phyloP scores from a whole-genome alignment of 2,329 filamentous ascomycete species.

The Fusarium duplospermum region DNA sequence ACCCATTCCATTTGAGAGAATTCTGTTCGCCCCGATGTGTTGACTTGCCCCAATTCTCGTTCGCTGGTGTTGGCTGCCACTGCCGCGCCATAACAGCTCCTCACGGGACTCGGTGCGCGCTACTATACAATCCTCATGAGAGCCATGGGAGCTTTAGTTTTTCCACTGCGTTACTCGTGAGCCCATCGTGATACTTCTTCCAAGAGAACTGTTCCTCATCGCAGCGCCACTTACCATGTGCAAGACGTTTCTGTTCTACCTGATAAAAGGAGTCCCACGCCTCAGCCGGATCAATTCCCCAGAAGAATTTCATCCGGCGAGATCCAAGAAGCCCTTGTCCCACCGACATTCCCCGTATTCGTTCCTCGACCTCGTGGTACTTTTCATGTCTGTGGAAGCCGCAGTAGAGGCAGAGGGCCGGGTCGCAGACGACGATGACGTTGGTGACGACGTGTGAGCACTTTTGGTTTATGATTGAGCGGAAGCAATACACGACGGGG shows the following conservation, averaged over 20 bases:
- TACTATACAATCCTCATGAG: background rate
- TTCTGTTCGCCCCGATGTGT: background rate
- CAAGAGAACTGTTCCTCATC: background rate
- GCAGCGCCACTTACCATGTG: background rate
- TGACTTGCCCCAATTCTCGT: background rate
- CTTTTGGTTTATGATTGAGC: background rate
- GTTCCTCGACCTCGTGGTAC: background rate
- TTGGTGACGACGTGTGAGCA: background rate
- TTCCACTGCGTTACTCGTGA: background rate
- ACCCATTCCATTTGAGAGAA: background rate
- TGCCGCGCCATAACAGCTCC: background rate
- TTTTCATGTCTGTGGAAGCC: background rate
- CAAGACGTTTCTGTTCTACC: background rate
- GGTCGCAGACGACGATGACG: background rate
- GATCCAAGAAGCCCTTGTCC: background rate
- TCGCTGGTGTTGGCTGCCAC: background rate
- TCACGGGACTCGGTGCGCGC: background rate
- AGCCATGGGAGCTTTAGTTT: background rate
- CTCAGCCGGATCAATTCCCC: background rate
- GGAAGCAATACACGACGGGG: background rate
- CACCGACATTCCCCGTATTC: background rate
- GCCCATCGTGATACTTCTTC: background rate
- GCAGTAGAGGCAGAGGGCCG: conserved; percentile 1
- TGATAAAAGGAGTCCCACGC: background rate
- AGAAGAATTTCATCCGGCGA: background rate